Percentiles rank a stretch among this genome's conserved stretches.
Conservation (phyloP, 2,329 filamentous ascomycete genomes). For the Aspergillus candidus region DNA sequence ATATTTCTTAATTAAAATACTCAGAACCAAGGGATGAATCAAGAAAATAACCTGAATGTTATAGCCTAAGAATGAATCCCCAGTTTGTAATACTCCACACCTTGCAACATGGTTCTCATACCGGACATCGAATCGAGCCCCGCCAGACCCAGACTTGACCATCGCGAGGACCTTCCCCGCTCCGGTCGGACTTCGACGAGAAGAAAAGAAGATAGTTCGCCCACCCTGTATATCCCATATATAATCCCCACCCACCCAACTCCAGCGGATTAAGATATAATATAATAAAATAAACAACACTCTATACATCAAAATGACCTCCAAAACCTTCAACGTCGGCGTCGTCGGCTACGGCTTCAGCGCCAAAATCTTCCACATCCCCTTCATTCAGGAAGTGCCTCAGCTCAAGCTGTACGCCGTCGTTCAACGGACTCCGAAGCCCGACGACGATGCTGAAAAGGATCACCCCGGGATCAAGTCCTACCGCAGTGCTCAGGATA, state of each 20-base stretch:
- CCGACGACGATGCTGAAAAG: conserved; percentile 59
- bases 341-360: conserved; percentile 57
- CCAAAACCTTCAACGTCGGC: conserved; percentile 50
- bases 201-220: background rate
- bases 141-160: conserved; percentile 32
- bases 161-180: conserved; percentile 35
- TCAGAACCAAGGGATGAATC: too few species aligned
- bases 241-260: conserved; percentile 4
- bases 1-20: too few species aligned
- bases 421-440: conserved; percentile 64
- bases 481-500: conserved; percentile 55
- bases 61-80: background rate
- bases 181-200: conserved; percentile 9
- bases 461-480: conserved; percentile 62
- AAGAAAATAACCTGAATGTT: too few species aligned
- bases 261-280: too few species aligned
- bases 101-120: conserved; percentile 42
- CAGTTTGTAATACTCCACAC: conserved; percentile 7
- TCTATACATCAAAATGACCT: conserved; percentile 27
- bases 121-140: conserved; percentile 25
- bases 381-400: conserved; percentile 61
- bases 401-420: conserved; percentile 65
- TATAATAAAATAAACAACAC: too few species aligned
- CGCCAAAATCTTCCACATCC: conserved; percentile 80
- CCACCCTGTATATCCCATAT: conserved; percentile 1